phyloP scores from a whole-genome alignment of 495 filamentous ascomycete genomes.

The Podospora conica region DNA sequence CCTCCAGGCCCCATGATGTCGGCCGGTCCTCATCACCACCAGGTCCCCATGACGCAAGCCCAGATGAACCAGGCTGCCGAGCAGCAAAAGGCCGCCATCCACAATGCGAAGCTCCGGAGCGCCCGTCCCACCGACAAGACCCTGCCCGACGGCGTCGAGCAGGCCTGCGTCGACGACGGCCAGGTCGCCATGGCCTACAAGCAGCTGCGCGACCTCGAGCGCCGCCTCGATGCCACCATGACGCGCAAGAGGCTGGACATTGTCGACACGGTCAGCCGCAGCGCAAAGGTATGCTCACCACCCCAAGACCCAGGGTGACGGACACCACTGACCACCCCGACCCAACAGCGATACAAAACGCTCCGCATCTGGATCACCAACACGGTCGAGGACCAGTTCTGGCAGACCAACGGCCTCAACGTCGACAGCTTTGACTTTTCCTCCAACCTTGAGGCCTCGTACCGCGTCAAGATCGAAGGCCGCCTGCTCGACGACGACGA shows the following conservation, averaged over 20 bases:
- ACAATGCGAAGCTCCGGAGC: slow-evolving; percentile 67
- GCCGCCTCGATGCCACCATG: slow-evolving; percentile 87
- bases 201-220: slow-evolving; percentile 77
- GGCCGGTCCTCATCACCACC: slow-evolving; percentile 26
- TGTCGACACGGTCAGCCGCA: slow-evolving; percentile 72
- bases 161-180: slow-evolving; percentile 57
- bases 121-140: slow-evolving; percentile 90
- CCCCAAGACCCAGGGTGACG: no score
- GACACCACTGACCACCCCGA: no score
- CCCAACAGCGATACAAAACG: slow-evolving; percentile 61
- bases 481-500: slow-evolving; percentile 75
- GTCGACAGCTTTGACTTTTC: slow-evolving; percentile 70
- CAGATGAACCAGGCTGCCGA: slow-evolving; percentile 52
- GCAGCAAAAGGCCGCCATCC: slow-evolving; percentile 48
- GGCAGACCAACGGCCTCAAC: slow-evolving; percentile 67
- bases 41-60: slow-evolving; percentile 53
- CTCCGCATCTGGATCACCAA: slow-evolving; percentile 95
- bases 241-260: slow-evolving; percentile 90
- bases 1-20: slow-evolving; percentile 29
- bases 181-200: slow-evolving; percentile 79
- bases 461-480: slow-evolving; percentile 89
- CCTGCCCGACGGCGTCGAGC: slow-evolving; percentile 83
- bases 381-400: slow-evolving; percentile 87
- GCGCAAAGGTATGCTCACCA: slow-evolving; percentile 52
- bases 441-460: slow-evolving; percentile 61